Evolutionary conservation across 1,284 basidiomycete species (phyloP).

Genomic region (Trichosporon sp.): DNA sequence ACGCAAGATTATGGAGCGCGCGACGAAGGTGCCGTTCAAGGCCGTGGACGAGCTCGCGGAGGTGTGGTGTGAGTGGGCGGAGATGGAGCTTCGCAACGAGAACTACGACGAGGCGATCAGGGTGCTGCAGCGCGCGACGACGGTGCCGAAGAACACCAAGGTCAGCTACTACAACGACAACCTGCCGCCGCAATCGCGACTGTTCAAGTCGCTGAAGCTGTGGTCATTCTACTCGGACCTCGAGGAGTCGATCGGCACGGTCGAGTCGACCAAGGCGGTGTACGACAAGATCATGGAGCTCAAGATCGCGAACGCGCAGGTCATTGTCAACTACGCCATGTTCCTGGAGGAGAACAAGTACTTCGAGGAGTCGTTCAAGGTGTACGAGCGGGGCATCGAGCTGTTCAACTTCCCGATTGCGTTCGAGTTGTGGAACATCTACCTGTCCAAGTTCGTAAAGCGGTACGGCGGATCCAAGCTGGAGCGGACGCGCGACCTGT

Average conservation of each 20-base stretch:
- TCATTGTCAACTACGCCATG: slow-evolving; percentile 93
- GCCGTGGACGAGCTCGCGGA: slow-evolving; percentile 97
- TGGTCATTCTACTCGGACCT: slow-evolving; percentile 99
- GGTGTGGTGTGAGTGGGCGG: slow-evolving; percentile 98
- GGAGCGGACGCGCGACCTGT: slow-evolving; percentile 90
- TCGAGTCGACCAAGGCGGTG: slow-evolving; percentile 84
- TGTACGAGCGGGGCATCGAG: slow-evolving; percentile 96
- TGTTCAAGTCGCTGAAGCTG: slow-evolving; percentile 97
- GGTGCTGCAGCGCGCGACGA: slow-evolving; percentile 92
- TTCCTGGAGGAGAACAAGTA: slow-evolving; percentile 98
- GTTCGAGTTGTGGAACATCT: slow-evolving; percentile 99
- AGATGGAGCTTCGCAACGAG: slow-evolving; percentile 93
- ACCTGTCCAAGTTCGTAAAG: slow-evolving; percentile 93
- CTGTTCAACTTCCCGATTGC: slow-evolving; percentile 97
- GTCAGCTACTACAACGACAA: slow-evolving; percentile 92
- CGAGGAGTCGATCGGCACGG: slow-evolving; percentile 91
- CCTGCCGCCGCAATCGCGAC: slow-evolving; percentile 75
- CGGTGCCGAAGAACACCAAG: slow-evolving; percentile 81
- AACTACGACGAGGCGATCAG: slow-evolving; percentile 93
- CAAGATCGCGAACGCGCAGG: slow-evolving; percentile 96
- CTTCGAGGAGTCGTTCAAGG: slow-evolving; percentile 98
- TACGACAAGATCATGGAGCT: slow-evolving; percentile 97
- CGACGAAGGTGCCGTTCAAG: slow-evolving; percentile 84
- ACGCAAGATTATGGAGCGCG: slow-evolving; percentile 88
- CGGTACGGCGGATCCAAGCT: slow-evolving; percentile 92